Evolutionary conservation across 768 basidiomycete genomes (phyloP).

Genomic region (Strobilomyces dryophilus): DNA sequence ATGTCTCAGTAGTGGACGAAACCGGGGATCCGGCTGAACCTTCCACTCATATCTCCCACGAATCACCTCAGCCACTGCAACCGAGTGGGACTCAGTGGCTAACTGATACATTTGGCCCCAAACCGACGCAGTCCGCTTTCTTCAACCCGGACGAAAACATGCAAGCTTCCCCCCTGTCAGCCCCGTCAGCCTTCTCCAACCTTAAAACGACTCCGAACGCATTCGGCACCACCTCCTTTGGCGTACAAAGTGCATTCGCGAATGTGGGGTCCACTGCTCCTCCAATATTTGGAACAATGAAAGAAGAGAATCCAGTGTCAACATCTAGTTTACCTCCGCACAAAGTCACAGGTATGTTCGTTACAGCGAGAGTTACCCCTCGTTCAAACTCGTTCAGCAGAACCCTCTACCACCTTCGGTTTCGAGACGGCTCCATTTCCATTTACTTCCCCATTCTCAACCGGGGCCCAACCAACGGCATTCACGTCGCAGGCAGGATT

Average conservation of each 20-base stretch:
- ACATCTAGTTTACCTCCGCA: neutral
- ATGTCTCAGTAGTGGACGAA: slow-evolving; percentile 20
- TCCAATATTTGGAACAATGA: slow-evolving; percentile 6
- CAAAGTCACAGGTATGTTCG: slow-evolving; percentile 14
- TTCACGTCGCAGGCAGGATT: neutral
- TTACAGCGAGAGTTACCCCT: neutral
- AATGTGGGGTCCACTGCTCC: neutral
- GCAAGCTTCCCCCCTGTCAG: slow-evolving; percentile 11
- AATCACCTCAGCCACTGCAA: slow-evolving; percentile 16
- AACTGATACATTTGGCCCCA: slow-evolving; percentile 29
- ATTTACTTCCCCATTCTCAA: slow-evolving; percentile 1
- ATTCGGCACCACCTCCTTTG: slow-evolving; percentile 29
- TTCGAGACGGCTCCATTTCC: neutral
- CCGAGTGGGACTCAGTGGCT: slow-evolving; percentile 31
- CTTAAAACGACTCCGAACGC: slow-evolving; percentile 31
- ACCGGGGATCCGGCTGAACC: slow-evolving; percentile 16
- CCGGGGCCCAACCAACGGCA: neutral
- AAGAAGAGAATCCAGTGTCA: neutral
- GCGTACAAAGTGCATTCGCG: slow-evolving; percentile 4
- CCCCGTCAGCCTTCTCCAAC: slow-evolving; percentile 33
- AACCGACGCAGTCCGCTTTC: slow-evolving; percentile 25
- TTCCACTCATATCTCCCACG: neutral
- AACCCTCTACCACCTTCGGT: neutral
- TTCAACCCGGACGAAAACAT: slow-evolving; percentile 7
- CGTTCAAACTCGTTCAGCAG: neutral